Base-by-base conservation (phyloP, 441 rosid genomes). In the Cnidoscolus chayamansa region DNA sequence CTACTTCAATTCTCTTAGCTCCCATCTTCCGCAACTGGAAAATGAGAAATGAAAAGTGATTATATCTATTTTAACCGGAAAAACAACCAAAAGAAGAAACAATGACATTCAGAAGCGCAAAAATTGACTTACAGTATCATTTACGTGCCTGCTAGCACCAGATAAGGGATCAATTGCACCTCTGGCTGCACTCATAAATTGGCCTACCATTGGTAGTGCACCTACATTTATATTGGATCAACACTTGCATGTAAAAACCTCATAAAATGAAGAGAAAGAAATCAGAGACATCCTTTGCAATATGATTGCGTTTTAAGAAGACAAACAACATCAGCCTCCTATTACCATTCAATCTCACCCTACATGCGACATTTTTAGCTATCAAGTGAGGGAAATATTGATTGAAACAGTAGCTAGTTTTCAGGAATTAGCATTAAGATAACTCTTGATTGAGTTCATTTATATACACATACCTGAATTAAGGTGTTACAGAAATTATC, bases 81-180 rank as follows among this genome's bases (percentile, higher is more conserved):
- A 25, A 59, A 55, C 49, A 74, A 35, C 32, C 65, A 68, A 10
- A 63, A 40, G 45, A 40, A 65, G 13, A 60, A 35, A 60, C 40
- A 43, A 65, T 4, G 65, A 61, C 11, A 53, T 37, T 10, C 11
- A 63, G 12, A 63, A 68, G 55, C 55, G 15, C 9, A 70, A 53
- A 4, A 40, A 40, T 74, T 19, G 20, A 78, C 89, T 82, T 75
- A 93, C 97, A 66, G 89, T 86, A 8, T 63, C 78, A 71, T 92
- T 94, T 6, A 88, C 82, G 17, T 89, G 96, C 76, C 86, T 80
- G 32, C 85, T 89, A 78, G 72, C 89, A 47, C 97, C 97, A 10
- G 97, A 89, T 75, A 94, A 86, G 2, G 88, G 93, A 85, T 80
- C 81, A 51, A 95, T 90, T 64, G 98, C 97, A 63, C 97, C 98